Evolutionary conservation across 2,329 filamentous ascomycete species (phyloP), one percentile per base, ranked within the genome.

Genomic region (Hymenoscyphus repandus): DNA sequence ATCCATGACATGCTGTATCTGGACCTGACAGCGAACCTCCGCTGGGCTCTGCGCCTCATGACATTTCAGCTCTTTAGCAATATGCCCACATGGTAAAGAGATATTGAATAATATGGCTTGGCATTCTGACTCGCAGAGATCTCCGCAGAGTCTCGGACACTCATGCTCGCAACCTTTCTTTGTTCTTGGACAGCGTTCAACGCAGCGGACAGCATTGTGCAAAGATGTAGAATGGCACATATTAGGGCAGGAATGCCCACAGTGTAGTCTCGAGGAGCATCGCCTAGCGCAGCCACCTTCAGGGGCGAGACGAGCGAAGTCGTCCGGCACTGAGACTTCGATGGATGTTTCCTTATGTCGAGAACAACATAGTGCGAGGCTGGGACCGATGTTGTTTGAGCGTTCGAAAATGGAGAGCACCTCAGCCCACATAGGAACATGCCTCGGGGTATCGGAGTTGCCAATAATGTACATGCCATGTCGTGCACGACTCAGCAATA

Each of bases 391-490:
- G 45, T 75, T 76, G 1, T 66, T 70, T 0, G 65, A 61, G 0
- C 57, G 54, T 11, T 68, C 55, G 0, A 90, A 66, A 22, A 83
- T 77, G 0, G 68, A 56, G 10, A 83, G 65, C 0, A 88, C 79
- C 1, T 78, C 60, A 0, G 66, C 62, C 85, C 85, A 89, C 83
- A 88, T 88, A 0, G 67, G 62, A 0, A 87, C 72, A 20, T 71
- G 65, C 0, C 61, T 60, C 18, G 75, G 82, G 0, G 83, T 88
- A 1, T 75, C 64, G 0, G 79, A 63, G 58, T 88, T 85, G 2
- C 85, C 84, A 17, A 90, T 80, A 31, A 90, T 71, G 60, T 84
- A 86, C 77, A 90, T 82, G 0, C 85, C 84, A 57, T 88, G 79
- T 56, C 80, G 70, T 0, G 85, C 85, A 6, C 86, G 78, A 44